Evolutionary conservation across 1,139 yeast genomes (phyloP), one percentile per base, ranked within the genome.

Genomic region (Magnusiomyces tetraspermus): DNA sequence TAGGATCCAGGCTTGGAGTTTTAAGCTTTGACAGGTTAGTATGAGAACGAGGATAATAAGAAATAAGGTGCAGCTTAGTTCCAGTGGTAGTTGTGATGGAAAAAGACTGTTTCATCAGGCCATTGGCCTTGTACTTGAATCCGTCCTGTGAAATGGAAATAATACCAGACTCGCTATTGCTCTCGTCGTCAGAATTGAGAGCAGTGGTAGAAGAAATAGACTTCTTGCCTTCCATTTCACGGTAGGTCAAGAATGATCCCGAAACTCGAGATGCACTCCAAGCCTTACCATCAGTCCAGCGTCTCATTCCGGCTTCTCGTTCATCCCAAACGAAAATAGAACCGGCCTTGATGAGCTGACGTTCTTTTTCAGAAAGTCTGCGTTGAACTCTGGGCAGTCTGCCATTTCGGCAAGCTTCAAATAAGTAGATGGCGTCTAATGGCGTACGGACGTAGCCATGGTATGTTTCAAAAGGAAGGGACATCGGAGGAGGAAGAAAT

Each of bases 251-350:
- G 60, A 83, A 83, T 1, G 79, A 75, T 1, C 87, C 86, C 21
- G 77, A 74, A 2, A 83, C 88, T 58, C 87, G 72, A 0, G 85
- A 79, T 1, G 89, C 86, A 54, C 82, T 76, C 89, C 89, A 83
- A 42, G 77, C 72, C 50, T 69, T 69, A 38, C 89, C 87, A 61
- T 83, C 90, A 1, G 90, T 83, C 90, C 90, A 83, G 43, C 89
- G 69, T 58, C 80, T 76, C 81, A 83, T 83, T 19, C 82, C 85
- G 50, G 87, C 80, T 59, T 79, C 82, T 23, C 76, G 72, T 65
- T 83, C 89, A 62, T 80, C 82, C 89, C 89, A 83, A 2, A 82
- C 77, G 59, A 79, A 83, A 1, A 83, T 76, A 1, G 82, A 73
- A n/a, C 86, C 85, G 17, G 80, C 74, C 22, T 67, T 68, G 47